phyloP scores from a whole-genome alignment of 192 early-diverging fungal genomes.

The Rhizophagus clarus region DNA sequence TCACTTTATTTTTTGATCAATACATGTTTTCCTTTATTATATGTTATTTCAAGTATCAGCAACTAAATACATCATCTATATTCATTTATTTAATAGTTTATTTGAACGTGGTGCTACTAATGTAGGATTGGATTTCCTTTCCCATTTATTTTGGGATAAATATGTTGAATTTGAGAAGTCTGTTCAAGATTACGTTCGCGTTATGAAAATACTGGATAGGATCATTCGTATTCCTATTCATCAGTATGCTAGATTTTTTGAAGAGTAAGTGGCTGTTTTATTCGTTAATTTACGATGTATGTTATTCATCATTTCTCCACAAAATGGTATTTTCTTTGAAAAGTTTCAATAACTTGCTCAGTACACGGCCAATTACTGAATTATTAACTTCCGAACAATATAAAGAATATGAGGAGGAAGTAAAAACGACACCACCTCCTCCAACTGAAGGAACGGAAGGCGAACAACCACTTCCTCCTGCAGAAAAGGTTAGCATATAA shows the following conservation, averaged over 20 bases:
- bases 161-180: constrained; percentile 57
- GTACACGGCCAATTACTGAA: constrained; percentile 57
- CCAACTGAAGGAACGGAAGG: constrained; percentile 25
- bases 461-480: constrained; percentile 17
- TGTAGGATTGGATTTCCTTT: constrained; percentile 70
- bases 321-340: background rate
- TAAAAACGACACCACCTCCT: constrained; percentile 13
- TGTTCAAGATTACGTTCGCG: constrained; percentile 40
- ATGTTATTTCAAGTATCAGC: background rate
- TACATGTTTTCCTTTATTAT: constrained; percentile 7
- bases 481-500: constrained; percentile 20
- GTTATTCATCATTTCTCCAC: background rate
- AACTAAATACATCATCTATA: background rate
- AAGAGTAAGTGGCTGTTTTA: constrained; percentile 51
- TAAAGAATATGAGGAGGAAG: constrained; percentile 41
- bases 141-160: constrained; percentile 67
- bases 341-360: constrained; percentile 60
- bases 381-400: constrained; percentile 54
- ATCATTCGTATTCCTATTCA: constrained; percentile 74
- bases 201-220: constrained; percentile 61
- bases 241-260: constrained; percentile 72
- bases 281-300: background rate
- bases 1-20: background rate
- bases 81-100: constrained; percentile 50
- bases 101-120: constrained; percentile 66